phyloP scores from a whole-genome alignment of 306 rosid species.

The Herpetospermum pedunculosum region DNA sequence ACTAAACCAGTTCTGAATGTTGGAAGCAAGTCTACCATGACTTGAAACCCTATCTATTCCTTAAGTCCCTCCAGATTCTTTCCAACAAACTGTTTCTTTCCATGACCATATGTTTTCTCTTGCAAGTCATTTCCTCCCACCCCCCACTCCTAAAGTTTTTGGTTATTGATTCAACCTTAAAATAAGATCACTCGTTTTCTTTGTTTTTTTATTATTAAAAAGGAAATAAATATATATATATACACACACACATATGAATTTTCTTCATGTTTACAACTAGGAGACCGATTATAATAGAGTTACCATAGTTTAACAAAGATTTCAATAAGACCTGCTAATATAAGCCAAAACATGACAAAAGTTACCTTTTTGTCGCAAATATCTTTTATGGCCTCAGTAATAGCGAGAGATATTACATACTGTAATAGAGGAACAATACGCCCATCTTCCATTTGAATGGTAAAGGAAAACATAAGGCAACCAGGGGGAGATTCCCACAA shows the following conservation, averaged over 20 bases:
- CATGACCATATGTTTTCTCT: background rate
- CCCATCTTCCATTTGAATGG: constrained; percentile 78
- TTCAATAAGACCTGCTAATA: background rate
- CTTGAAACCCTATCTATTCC: background rate
- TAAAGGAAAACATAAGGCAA: constrained; percentile 80
- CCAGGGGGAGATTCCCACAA: constrained; percentile 85
- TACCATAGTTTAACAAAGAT: background rate
- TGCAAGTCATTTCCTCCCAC: background rate
- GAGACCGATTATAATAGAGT: background rate
- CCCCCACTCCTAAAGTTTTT: background rate
- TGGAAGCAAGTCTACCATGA: too few relatives aligned
- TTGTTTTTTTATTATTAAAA: background rate
- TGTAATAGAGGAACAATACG: constrained; percentile 66
- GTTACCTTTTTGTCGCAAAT: constrained; percentile 61
- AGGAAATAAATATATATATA: too few relatives aligned
- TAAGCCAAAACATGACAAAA: background rate
- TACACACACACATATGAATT: too few relatives aligned
- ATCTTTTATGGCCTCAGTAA: constrained; percentile 73
- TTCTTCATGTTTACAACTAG: background rate
- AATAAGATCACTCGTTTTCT: background rate
- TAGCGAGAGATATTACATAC: constrained; percentile 76
- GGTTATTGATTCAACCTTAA: background rate
- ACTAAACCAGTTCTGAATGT: background rate
- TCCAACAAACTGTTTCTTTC: background rate
- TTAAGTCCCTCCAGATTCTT: background rate